phyloP scores from a whole-genome alignment of 345 rosid species.

The Eucalyptus grandis region DNA sequence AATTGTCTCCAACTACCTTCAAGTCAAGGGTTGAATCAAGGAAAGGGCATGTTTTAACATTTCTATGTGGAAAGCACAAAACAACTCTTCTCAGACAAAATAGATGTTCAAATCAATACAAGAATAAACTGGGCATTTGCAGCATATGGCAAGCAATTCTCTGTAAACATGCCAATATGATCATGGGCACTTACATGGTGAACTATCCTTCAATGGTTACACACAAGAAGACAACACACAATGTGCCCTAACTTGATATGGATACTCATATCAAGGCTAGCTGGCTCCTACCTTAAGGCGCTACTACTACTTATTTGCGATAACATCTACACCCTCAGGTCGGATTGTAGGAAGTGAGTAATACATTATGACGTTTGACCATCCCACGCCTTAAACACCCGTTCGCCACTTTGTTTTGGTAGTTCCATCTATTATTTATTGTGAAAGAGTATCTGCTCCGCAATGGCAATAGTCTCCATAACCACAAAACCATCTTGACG shows the following conservation, averaged over 20 bases:
- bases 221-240: not conserved
- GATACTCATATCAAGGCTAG: not conserved
- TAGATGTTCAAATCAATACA: not conserved
- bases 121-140: not conserved
- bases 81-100: not conserved
- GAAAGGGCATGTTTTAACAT: not conserved
- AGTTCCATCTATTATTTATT: not conserved
- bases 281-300: not conserved
- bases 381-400: not conserved
- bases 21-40: not conserved
- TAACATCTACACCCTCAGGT: not conserved
- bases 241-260: not conserved
- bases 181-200: not conserved
- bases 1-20: not conserved
- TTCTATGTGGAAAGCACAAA: not conserved
- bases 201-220: not conserved
- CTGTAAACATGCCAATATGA: not conserved
- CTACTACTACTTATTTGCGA: not conserved
- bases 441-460: not conserved
- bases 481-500: not conserved
- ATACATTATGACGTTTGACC: not conserved
- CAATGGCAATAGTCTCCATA: not conserved
- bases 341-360: not conserved
- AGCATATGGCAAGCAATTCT: not conserved
- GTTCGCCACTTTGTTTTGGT: not conserved